Evolutionary conservation across 2,329 filamentous ascomycete genomes (phyloP).

Genomic region (Cladosporium halotolerans): DNA sequence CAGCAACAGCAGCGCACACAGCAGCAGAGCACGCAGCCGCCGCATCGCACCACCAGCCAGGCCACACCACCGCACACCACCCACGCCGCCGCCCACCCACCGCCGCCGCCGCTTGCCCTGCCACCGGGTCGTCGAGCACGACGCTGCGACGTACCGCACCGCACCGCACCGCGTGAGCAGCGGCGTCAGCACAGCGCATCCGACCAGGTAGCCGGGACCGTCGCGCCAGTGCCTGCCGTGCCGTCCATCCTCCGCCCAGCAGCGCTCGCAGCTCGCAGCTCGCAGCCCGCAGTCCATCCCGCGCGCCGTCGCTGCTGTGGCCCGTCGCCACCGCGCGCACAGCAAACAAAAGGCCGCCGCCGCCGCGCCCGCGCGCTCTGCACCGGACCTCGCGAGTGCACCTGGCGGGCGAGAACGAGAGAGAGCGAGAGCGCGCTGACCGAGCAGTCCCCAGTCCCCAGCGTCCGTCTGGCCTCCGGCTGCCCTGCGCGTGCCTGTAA

Average conservation of each 20-base stretch:
- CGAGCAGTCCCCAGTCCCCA: background rate
- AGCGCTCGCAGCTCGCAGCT: background rate
- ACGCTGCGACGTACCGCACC: constrained; percentile 6
- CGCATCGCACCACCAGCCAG: constrained; percentile 1
- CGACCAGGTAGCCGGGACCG: constrained; percentile 10
- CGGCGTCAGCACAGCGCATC: constrained; percentile 5
- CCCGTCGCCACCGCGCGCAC: background rate
- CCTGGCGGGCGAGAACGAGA: background rate
- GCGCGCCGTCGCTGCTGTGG: background rate
- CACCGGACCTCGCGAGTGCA: background rate
- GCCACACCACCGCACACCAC: background rate
- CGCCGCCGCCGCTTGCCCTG: background rate
- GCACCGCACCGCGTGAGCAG: constrained; percentile 9
- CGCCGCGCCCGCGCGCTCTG: constrained; percentile 2
- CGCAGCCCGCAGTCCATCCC: background rate
- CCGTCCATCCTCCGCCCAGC: no score
- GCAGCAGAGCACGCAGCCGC: background rate
- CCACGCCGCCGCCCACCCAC: background rate
- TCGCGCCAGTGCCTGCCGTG: constrained; percentile 2
- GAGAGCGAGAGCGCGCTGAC: background rate
- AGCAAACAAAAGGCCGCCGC: constrained; percentile 11
- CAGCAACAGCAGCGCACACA: background rate
- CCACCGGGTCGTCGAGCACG: constrained; percentile 12
- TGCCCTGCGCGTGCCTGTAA: background rate
- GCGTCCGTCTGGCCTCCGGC: background rate